These are phyloP conservation scores for Saturnispora gosingensis DNA, from an alignment of 805 yeast genomes.

Conservation along the genomic window DNA sequence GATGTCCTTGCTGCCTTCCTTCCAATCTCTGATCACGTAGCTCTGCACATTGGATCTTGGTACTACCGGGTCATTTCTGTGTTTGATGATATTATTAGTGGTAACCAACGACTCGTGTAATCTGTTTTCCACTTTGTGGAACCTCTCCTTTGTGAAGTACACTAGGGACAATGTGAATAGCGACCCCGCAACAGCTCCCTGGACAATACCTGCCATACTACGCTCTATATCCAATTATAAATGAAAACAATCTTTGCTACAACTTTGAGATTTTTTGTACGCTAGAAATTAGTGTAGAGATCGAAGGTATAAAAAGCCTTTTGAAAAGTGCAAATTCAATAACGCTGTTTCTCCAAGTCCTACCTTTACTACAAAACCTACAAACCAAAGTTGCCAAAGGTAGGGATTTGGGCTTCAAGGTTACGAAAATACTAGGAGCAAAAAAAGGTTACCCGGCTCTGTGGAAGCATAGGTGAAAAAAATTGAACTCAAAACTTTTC, in stretches of 20 bases:
- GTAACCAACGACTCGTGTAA: conserved; percentile 40
- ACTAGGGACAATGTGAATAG: conserved; percentile 54
- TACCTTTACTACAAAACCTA: too few species aligned
- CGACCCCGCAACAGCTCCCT: conserved; percentile 52
- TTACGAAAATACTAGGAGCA: neutral
- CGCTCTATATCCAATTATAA: neutral
- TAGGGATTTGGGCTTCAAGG: neutral
- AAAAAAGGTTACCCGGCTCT: conserved; percentile 1
- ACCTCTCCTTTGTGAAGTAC: conserved; percentile 50
- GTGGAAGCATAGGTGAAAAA: neutral
- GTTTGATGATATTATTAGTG: conserved; percentile 42
- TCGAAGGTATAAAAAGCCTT: too few species aligned
- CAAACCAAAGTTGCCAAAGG: too few species aligned
- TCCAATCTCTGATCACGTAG: conserved; percentile 38
- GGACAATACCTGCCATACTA: conserved; percentile 36
- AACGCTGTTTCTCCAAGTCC: too few species aligned
- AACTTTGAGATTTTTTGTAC: neutral
- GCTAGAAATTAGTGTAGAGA: neutral
- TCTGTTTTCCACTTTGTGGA: conserved; percentile 37
- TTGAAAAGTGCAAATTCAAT: too few species aligned
- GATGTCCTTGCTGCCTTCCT: conserved; percentile 62
- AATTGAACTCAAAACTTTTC: neutral
- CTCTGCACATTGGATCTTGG: conserved; percentile 36
- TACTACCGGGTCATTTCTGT: conserved; percentile 41
- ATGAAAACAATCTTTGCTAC: neutral